Evolutionary conservation across 768 basidiomycete species (phyloP).

Genomic region (Kwoniella sp.): DNA sequence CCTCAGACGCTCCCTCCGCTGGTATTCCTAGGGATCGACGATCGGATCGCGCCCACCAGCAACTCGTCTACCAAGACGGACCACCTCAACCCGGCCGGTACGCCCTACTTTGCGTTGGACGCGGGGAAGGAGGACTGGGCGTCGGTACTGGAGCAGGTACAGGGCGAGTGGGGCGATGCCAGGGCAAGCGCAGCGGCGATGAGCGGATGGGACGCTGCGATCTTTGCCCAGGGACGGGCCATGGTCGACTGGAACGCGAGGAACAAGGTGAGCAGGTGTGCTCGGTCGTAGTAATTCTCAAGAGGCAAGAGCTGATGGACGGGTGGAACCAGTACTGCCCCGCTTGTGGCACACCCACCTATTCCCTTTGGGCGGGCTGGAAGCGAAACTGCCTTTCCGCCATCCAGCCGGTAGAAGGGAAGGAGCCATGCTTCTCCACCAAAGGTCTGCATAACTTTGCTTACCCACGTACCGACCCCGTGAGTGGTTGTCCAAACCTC

Average conservation of each 20-base stretch:
- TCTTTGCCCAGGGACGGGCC: slow-evolving; percentile 73
- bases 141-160: slow-evolving; percentile 46
- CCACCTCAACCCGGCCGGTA: slow-evolving; percentile 68
- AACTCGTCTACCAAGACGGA: slow-evolving; percentile 60
- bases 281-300: not conserved
- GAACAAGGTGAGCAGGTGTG: slow-evolving; percentile 62
- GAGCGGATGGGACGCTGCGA: slow-evolving; percentile 63
- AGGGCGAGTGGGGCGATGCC: slow-evolving; percentile 52
- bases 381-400: slow-evolving; percentile 72
- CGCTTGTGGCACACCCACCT: slow-evolving; percentile 72
- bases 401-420: slow-evolving; percentile 24
- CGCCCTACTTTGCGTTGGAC: slow-evolving; percentile 79
- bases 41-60: slow-evolving; percentile 24
- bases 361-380: slow-evolving; percentile 94
- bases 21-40: slow-evolving; percentile 49
- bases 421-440: slow-evolving; percentile 53
- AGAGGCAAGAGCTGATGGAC: too few relatives aligned
- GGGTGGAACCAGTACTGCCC: slow-evolving; percentile 67
- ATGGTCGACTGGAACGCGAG: slow-evolving; percentile 90
- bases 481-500: slow-evolving; percentile 14
- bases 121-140: slow-evolving; percentile 53
- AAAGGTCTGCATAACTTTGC: slow-evolving; percentile 80
- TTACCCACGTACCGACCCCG: slow-evolving; percentile 49
- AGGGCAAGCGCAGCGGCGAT: slow-evolving; percentile 51
- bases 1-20: slow-evolving; percentile 28